These are phyloP conservation scores for Spergularia marina DNA, from an alignment of 148 eudicot species.

Conservation along the genomic window DNA sequence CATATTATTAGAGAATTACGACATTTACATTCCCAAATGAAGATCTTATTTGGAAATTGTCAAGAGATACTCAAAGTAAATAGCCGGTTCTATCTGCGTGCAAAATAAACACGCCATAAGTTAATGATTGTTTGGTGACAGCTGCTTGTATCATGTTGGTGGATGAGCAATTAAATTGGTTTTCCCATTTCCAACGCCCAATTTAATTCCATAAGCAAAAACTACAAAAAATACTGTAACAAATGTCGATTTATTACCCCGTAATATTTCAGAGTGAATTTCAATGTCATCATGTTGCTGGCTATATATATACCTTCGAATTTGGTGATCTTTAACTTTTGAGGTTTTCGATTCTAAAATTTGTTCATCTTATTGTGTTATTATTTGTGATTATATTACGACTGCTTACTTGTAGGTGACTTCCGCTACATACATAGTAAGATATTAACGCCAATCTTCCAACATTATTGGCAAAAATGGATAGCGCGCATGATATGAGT, in stretches of 20 bases:
- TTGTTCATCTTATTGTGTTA: too few relatives aligned
- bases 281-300: too few relatives aligned
- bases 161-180: background rate
- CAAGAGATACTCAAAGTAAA: background rate
- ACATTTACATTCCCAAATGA: background rate
- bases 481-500: background rate
- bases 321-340: background rate
- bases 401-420: too few relatives aligned
- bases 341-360: background rate
- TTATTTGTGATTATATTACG: too few relatives aligned
- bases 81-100: background rate
- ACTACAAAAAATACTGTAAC: background rate
- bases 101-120: background rate
- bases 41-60: background rate
- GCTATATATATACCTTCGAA: background rate
- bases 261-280: background rate
- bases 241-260: background rate
- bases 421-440: too few relatives aligned
- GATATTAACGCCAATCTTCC: too few relatives aligned
- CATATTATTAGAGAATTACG: too few relatives aligned
- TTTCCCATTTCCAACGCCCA: conserved; percentile 8
- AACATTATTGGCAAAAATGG: background rate
- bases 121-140: conserved; percentile 26
- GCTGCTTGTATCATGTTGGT: conserved; percentile 8
- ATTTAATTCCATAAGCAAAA: too few relatives aligned